Base-by-base conservation (phyloP, 1,284 basidiomycete genomes). In the Tilletia setariae region DNA sequence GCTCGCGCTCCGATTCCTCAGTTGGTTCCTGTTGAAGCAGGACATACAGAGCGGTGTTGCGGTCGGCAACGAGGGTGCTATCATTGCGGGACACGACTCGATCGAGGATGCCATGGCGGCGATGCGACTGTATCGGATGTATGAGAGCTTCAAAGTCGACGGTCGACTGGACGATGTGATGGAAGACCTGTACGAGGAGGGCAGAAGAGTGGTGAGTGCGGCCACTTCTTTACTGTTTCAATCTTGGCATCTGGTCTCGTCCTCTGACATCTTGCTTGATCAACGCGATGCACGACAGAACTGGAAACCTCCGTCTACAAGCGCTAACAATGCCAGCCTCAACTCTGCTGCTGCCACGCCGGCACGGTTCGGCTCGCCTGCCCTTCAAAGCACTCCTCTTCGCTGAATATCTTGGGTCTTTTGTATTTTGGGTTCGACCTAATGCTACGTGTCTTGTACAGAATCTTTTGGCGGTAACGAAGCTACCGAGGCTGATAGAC, bases 51-150 rank as follows among this genome's bases (percentile, higher is more conserved):
- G 88, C 4, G 91, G 93, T 19, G 75, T 74, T 25, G 61, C 19
- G 91, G 65, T 65, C 28, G 53, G 56, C 3, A 51, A 13, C 25
- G 62, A 67, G 6, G 62, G 44, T 0, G 15, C 40, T 1, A 16
- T 40, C 40, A 72, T 75, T 64, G 74, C 74, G 1, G 80, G 90
- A 8, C 95, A 98, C 82, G 95, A 98, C 84, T 97, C 93, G 19
- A 97, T 98, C 76, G 84, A 85, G 83, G 96, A 98, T 81, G 94
- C 95, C 0, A 87, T 89, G 21, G 92, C 92, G 9, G 94, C 95
- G 0, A 84, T 98, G 63, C 87, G 90, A 72, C 85, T 98, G 42
- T 98, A 92, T 84, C 90, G 93, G 80, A 87, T 90, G 32, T 94
- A 91, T 81, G 87, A 90, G 47, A 85, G 88, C 43, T 90, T 94